Conservation (phyloP, 371 early-diverging fungal genomes). For the Mortierella sp. region DNA sequence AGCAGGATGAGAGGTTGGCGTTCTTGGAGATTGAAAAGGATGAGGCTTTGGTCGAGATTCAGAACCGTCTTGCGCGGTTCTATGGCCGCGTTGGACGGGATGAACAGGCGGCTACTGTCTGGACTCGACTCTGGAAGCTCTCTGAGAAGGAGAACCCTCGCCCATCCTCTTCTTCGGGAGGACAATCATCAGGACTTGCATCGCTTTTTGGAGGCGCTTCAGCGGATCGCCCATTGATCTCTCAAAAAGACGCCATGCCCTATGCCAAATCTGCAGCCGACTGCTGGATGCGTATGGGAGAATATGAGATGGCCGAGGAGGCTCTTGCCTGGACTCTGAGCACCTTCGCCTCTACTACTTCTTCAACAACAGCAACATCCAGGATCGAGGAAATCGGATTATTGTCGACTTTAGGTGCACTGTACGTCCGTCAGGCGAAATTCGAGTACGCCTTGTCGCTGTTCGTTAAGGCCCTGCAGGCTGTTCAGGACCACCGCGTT, state of each 20-base stretch:
- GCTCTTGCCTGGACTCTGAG: slow-evolving; percentile 48
- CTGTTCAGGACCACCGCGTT: slow-evolving; percentile 43
- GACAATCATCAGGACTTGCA: neutral
- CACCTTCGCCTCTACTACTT: neutral
- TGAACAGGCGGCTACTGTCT: slow-evolving; percentile 48
- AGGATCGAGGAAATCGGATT: slow-evolving; percentile 41
- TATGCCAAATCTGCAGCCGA: slow-evolving; percentile 43
- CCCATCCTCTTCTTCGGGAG: neutral
- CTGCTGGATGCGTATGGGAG: slow-evolving; percentile 58
- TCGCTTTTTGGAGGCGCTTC: slow-evolving; percentile 22
- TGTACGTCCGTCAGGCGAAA: slow-evolving; percentile 42
- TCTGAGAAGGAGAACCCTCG: slow-evolving; percentile 20
- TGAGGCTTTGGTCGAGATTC: slow-evolving; percentile 35
- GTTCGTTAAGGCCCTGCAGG: slow-evolving; percentile 46
- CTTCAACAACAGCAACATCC: neutral
- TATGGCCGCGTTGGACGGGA: slow-evolving; percentile 43
- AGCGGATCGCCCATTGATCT: slow-evolving; percentile 32
- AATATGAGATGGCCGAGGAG: slow-evolving; percentile 53
- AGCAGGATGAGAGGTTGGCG: neutral
- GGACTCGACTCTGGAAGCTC: slow-evolving; percentile 49
- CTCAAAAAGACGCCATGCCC: slow-evolving; percentile 24
- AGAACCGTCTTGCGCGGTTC: slow-evolving; percentile 40
- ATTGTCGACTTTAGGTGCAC: slow-evolving; percentile 38
- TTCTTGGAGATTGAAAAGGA: slow-evolving; percentile 42
- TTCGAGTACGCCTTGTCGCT: slow-evolving; percentile 48